Percentiles rank a stretch among this genome's conserved stretches.
These are phyloP conservation scores for Microdochium paspali DNA, from an alignment of 2,329 filamentous ascomycete species.

Conservation along the genomic window DNA sequence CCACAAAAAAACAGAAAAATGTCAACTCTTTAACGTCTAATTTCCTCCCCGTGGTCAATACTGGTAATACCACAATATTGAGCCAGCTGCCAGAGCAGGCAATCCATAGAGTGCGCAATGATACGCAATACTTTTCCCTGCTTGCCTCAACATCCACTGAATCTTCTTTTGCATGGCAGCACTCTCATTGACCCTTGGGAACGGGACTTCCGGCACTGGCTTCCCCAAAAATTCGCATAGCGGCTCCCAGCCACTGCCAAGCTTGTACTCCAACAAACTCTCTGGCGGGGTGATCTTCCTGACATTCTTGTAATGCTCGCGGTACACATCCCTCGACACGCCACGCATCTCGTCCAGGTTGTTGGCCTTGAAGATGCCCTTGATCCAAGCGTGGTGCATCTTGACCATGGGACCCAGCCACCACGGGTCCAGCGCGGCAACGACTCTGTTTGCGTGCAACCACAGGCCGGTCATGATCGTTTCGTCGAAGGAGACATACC, in stretches of 20 bases:
- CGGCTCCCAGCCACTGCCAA: conserved; percentile 14
- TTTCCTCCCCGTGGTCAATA: no score
- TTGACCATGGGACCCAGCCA: conserved; percentile 13
- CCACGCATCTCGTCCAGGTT: neutral
- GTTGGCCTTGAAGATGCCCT: conserved; percentile 4
- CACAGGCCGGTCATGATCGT: conserved; percentile 9
- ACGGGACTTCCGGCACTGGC: conserved; percentile 6
- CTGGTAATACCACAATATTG: neutral
- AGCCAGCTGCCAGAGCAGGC: neutral
- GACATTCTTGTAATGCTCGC: conserved; percentile 9
- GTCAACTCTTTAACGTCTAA: no score
- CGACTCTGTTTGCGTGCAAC: neutral
- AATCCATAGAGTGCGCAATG: neutral
- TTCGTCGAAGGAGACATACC: conserved; percentile 13
- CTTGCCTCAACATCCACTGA: neutral
- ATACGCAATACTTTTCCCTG: neutral
- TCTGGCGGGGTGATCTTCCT: conserved; percentile 6
- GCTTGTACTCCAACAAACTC: conserved; percentile 10
- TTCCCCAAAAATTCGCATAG: conserved; percentile 13
- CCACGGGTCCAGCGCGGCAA: conserved; percentile 3
- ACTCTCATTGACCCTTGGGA: conserved; percentile 6
- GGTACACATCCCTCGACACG: conserved; percentile 4
- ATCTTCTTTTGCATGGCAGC: neutral
- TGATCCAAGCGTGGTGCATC: conserved; percentile 6
- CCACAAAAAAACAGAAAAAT: no score